Evolutionary conservation across 2,329 filamentous ascomycete species (phyloP).

Genomic region (Cladosporium halotolerans): DNA sequence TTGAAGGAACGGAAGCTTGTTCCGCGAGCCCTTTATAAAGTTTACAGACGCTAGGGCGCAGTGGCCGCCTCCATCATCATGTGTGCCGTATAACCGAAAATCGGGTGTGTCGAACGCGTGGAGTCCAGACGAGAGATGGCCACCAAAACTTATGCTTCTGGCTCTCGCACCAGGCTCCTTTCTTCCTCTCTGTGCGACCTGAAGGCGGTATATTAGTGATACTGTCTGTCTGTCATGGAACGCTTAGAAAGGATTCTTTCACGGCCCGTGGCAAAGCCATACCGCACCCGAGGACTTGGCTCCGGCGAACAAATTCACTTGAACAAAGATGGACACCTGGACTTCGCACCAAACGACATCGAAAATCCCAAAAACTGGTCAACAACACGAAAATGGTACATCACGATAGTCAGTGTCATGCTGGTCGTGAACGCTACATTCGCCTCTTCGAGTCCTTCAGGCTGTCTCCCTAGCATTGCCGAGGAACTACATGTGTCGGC

Average conservation of each 20-base stretch:
- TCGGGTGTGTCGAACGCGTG: too few relatives aligned
- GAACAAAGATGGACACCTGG: slow-evolving; percentile 46
- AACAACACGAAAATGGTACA: slow-evolving; percentile 32
- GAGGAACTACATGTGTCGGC: slow-evolving; percentile 43
- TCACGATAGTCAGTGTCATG: slow-evolving; percentile 40
- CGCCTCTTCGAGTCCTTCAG: slow-evolving; percentile 41
- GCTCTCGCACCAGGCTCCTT: too few relatives aligned
- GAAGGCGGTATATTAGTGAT: too few relatives aligned
- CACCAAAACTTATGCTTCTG: too few relatives aligned
- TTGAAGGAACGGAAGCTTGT: too few relatives aligned
- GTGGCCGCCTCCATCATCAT: too few relatives aligned
- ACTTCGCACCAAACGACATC: slow-evolving; percentile 48
- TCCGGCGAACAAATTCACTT: slow-evolving; percentile 37
- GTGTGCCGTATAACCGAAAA: too few relatives aligned
- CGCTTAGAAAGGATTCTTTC: slow-evolving; percentile 42
- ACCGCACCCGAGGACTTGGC: slow-evolving; percentile 38
- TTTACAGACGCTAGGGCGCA: too few relatives aligned
- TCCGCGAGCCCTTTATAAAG: too few relatives aligned
- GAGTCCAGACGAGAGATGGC: too few relatives aligned
- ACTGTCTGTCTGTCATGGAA: slow-evolving; percentile 29
- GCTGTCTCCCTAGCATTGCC: slow-evolving; percentile 36
- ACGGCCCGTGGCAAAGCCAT: slow-evolving; percentile 48
- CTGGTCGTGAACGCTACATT: slow-evolving; percentile 53
- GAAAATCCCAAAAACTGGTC: slow-evolving; percentile 48
- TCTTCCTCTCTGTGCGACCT: too few relatives aligned